Base-by-base conservation (phyloP, 345 rosid species). In the Sapria himalayana region DNA sequence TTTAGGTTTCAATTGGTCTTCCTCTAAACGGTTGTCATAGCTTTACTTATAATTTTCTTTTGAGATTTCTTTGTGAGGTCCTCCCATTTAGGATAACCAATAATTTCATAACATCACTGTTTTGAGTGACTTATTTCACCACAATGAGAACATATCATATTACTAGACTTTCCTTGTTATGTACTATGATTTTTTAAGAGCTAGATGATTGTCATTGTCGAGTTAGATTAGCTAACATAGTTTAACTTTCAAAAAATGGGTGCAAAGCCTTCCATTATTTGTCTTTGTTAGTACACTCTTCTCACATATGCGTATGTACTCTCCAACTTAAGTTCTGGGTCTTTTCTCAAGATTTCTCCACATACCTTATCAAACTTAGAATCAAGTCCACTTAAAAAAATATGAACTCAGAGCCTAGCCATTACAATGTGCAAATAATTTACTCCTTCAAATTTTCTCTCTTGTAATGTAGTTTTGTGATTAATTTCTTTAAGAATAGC, bases 401-500 rank as follows among this genome's bases (percentile, higher is more conserved):
- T 33, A 3, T 17, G 8, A 10, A 31, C 7, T 12, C n/a, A n/a
- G n/a, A n/a, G n/a, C n/a, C n/a, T n/a, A n/a, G n/a, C n/a, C n/a
- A n/a, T n/a, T n/a, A n/a, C n/a, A n/a, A n/a, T n/a, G n/a, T n/a
- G n/a, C n/a, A n/a, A n/a, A n/a, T n/a, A n/a, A n/a, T n/a, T n/a
- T n/a, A n/a, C n/a, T n/a, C n/a, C n/a, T n/a, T n/a, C n/a, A n/a
- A n/a, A n/a, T n/a, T 1, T 27, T 16, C 24, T 10, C 32, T 39
- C 17, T 3, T 39, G 15, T 3, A 46, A 31, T 1, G 9, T 17
- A 29, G 24, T 29, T 25, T 0, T 3, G n/a, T 41, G n/a, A 47
- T 47, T 19, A 9, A 49, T 49, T 19, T 49, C 38, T 21, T 39
- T 15, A 18, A 49, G n/a, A 38, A 38, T n/a, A n/a, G 42, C 42